These are phyloP conservation scores for Stemphylium vesicarium DNA, from an alignment of 2,329 filamentous ascomycete genomes.

Conservation along the genomic window DNA sequence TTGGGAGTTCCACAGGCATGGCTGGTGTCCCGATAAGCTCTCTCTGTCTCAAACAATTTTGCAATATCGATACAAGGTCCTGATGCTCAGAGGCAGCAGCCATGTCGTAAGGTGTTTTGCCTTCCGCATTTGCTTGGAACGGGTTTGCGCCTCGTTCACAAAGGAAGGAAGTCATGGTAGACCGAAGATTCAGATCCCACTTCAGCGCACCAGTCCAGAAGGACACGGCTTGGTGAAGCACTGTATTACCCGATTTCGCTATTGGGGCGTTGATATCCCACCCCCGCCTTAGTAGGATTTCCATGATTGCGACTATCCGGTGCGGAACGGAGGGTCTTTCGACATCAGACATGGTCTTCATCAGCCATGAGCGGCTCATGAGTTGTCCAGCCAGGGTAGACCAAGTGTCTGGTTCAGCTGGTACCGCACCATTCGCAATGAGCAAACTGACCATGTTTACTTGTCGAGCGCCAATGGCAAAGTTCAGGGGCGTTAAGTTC, in stretches of 20 bases:
- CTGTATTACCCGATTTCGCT: slow-evolving; percentile 18
- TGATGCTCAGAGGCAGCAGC: slow-evolving; percentile 24
- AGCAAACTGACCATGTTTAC: slow-evolving; percentile 31
- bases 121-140: slow-evolving; percentile 20
- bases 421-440: slow-evolving; percentile 22
- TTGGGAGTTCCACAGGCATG: slow-evolving; percentile 20
- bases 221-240: slow-evolving; percentile 32
- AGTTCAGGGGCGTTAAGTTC: slow-evolving; percentile 24
- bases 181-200: slow-evolving; percentile 28
- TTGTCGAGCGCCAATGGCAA: slow-evolving; percentile 33
- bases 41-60: slow-evolving; percentile 14
- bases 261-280: slow-evolving; percentile 27
- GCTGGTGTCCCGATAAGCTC: slow-evolving; percentile 11
- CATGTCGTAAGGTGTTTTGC: slow-evolving; percentile 27
- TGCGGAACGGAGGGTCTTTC: slow-evolving; percentile 21
- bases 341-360: slow-evolving; percentile 28
- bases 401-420: slow-evolving; percentile 28
- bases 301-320: slow-evolving; percentile 22
- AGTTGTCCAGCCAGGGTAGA: slow-evolving; percentile 27
- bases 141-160: slow-evolving; percentile 24
- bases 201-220: slow-evolving; percentile 31
- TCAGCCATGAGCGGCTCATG: slow-evolving; percentile 30
- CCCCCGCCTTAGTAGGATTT: slow-evolving; percentile 22
- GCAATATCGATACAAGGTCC: slow-evolving; percentile 21
- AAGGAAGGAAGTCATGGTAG: slow-evolving; percentile 20